phyloP scores from a whole-genome alignment of 2,329 filamentous ascomycete species.

The Neophaeococcomyces aloes region DNA sequence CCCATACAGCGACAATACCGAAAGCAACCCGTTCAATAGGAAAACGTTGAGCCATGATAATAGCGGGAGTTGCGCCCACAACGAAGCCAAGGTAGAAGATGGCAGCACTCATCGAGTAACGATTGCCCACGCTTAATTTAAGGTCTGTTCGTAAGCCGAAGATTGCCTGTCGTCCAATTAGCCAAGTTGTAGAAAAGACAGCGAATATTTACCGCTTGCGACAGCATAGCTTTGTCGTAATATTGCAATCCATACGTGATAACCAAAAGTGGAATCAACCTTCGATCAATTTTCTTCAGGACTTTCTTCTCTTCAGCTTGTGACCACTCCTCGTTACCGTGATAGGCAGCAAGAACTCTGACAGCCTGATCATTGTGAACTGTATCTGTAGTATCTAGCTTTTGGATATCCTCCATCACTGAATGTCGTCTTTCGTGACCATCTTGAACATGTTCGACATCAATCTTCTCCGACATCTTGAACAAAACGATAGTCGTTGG shows the following conservation, averaged over 20 bases:
- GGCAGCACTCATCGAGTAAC: conserved; percentile 27
- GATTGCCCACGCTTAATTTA: conserved; percentile 30
- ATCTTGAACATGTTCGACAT: conserved; percentile 1
- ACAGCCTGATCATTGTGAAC: conserved; percentile 13
- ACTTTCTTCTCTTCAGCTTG: conserved; percentile 34
- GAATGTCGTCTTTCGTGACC: not conserved
- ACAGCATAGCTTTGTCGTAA: conserved; percentile 48
- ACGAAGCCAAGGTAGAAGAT: conserved; percentile 66
- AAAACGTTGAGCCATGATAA: conserved; percentile 58
- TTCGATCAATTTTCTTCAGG: conserved; percentile 29
- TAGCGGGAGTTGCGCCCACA: conserved; percentile 62
- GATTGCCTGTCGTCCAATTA: conserved; percentile 24
- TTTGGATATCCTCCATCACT: conserved; percentile 7
- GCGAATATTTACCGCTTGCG: conserved; percentile 36
- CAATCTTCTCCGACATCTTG: not conserved
- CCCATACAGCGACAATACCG: conserved; percentile 54
- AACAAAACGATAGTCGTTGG: not conserved
- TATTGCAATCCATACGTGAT: conserved; percentile 41
- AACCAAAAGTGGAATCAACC: conserved; percentile 43
- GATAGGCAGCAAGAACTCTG: conserved; percentile 33
- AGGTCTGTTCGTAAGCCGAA: conserved; percentile 36
- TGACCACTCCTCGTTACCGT: conserved; percentile 35
- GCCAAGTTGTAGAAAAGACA: not conserved
- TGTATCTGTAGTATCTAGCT: conserved; percentile 10
- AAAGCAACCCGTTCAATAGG: conserved; percentile 53